Percentiles rank a stretch among this genome's conserved stretches.
phyloP scores from a whole-genome alignment of 345 rosid genomes.

The Euphorbia tirucalli region DNA sequence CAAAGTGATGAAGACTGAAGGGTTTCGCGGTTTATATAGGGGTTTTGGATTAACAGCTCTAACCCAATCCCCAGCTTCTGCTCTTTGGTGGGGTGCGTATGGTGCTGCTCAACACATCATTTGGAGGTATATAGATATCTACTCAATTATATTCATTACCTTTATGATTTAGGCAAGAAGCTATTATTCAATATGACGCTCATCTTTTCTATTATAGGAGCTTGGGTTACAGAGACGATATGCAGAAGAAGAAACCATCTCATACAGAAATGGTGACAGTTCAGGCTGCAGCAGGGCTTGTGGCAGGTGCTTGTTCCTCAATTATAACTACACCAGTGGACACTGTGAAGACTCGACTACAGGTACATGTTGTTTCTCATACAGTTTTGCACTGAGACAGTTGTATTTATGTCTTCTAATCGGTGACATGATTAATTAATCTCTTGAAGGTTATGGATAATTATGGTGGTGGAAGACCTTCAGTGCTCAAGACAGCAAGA shows the following conservation, averaged over 20 bases:
- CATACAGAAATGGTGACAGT: slow-evolving; percentile 53
- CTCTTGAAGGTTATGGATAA: slow-evolving; percentile 52
- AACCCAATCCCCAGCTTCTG: slow-evolving; percentile 55
- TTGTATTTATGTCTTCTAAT: no score
- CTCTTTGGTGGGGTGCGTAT: slow-evolving; percentile 71
- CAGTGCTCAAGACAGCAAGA: slow-evolving; percentile 49
- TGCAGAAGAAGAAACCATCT: slow-evolving; percentile 52
- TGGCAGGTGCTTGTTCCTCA: slow-evolving; percentile 63
- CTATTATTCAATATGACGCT: background rate
- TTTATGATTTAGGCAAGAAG: background rate
- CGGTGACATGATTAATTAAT: background rate
- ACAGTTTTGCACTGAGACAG: no score
- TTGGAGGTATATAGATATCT: slow-evolving; percentile 43
- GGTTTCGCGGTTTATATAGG: slow-evolving; percentile 57
- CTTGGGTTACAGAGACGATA: slow-evolving; percentile 44
- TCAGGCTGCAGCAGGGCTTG: slow-evolving; percentile 55
- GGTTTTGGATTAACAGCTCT: slow-evolving; percentile 59
- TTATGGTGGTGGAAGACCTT: slow-evolving; percentile 58
- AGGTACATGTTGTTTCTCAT: slow-evolving; percentile 31
- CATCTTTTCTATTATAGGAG: slow-evolving; percentile 33
- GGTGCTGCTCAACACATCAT: slow-evolving; percentile 54
- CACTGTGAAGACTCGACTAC: slow-evolving; percentile 62
- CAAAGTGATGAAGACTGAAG: slow-evolving; percentile 48
- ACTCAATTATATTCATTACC: no score
- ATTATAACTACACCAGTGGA: slow-evolving; percentile 62